Evolutionary conservation across 2,329 filamentous ascomycete species (phyloP), one percentile per base, ranked within the genome.

Genomic region (Calonectria hawksworthii): DNA sequence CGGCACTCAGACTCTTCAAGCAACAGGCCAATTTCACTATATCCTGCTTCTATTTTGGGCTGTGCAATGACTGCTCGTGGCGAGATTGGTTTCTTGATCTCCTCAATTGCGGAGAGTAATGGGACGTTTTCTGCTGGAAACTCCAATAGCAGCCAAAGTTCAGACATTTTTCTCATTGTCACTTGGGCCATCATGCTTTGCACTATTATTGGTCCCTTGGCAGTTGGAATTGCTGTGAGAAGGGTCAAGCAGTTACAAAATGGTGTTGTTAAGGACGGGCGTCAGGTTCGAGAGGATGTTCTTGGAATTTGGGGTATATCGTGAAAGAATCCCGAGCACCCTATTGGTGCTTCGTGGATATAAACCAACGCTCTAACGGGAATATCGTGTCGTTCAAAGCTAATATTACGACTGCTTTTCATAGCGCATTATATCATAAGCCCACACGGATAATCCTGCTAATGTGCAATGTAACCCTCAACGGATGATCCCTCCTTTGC

Each of bases 51-150:
- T 0, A 92, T 96, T 3, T 84, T 96, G 0, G 92, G 92, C 0
- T 86, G 90, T 23, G 89, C 87, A 3, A 96, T 96, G 94, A 90
- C 94, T 0, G 92, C 94, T 0, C 88, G 94, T n/a, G 94, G 94
- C 0, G 94, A 97, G 82, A 95, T 96, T 41, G 94, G 94, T 0
- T 95, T 95, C 75, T 83, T 96, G 54, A 95, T 97, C 75, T 92
- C 93, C 1, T 91, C 93, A 0, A 83, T 96, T 0, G 93, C 93
- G 0, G 89, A 94, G 79, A 88, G 86, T 59, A 86, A 87, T 1
- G 86, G 86, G 0, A 83, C 89, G 18, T 90, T 90, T 50, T 69
- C 73, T 0, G 68, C 73, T 14, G 54, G 32, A 10, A 7, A 63
- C 5, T 47, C 56, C 18, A 73, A 21, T 4, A 70, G 61, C n/a